Evolutionary conservation across 345 rosid genomes (phyloP), one percentile per base, ranked within the genome.

Genomic region (Hibiscus mutabilis): DNA sequence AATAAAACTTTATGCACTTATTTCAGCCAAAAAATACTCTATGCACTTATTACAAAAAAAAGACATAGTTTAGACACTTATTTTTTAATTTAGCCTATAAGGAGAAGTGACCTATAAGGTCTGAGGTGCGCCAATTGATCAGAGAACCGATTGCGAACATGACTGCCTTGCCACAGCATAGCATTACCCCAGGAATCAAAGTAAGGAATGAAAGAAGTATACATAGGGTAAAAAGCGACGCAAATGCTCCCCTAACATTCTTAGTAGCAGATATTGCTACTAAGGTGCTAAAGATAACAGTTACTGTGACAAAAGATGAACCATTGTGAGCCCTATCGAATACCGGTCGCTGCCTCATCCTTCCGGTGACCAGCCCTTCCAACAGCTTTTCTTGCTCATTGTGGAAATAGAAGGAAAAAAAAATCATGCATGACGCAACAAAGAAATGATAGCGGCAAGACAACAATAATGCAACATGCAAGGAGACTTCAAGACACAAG

Each of bases 81-180:
- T n/a, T n/a, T n/a, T n/a, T n/a, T n/a, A n/a, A n/a, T n/a, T n/a
- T n/a, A n/a, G n/a, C n/a, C n/a, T n/a, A n/a, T n/a, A n/a, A n/a
- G n/a, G n/a, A n/a, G 49, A 63, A 72, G 10, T 73, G 84, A 93
- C 98, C 87, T 40, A 87, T 60, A 11, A 87, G 74, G 68, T 97
- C 92, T 64, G 87, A 76, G 40, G 69, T 74, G 60, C 87, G 80
- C 98, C 98, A 93, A 71, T 83, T 73, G 35, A 82, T 62, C 25
- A 86, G 80, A 70, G 96, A 76, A 75, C 96, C 97, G 12, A 91
- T 74, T 25, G 91, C 81, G 80, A 73, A 91, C 35, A 89, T 83
- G 57, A 82, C 5, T 37, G 91, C 76, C 40, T 75, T 81, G 22
- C 98, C 94, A 42, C 66, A 68, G 60, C 91, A 84, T 79, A 89